Percentiles rank a stretch among this genome's conserved stretches.
Conservation (phyloP, 1,284 basidiomycete genomes). For the Veloboletus limbatus region DNA sequence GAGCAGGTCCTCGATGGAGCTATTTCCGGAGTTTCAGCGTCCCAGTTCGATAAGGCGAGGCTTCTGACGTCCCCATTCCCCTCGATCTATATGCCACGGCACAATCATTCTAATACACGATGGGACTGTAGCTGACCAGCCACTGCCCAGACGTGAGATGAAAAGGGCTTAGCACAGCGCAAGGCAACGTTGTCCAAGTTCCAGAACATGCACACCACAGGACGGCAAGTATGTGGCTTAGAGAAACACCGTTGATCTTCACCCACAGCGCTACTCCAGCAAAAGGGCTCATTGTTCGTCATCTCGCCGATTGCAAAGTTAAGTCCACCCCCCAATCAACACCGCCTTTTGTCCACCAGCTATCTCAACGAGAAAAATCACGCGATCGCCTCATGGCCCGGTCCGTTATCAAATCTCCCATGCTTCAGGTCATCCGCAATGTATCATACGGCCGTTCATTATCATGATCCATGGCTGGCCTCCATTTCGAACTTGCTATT, state of each 20-base stretch:
- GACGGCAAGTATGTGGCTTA: conserved; percentile 14
- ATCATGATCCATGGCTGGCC: conserved; percentile 1
- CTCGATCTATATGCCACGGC: no score
- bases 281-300: conserved; percentile 8
- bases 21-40: conserved; percentile 9
- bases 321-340: conserved; percentile 18
- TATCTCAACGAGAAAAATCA: conserved; percentile 13
- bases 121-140: no score
- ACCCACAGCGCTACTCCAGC: conserved; percentile 2
- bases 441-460: conserved; percentile 5
- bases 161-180: no score
- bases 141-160: no score
- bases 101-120: no score
- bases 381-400: conserved; percentile 29
- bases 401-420: conserved; percentile 12
- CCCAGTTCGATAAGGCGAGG: no score
- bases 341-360: conserved; percentile 10
- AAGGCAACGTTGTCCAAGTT: conserved; percentile 4
- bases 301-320: conserved; percentile 22
- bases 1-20: conserved; percentile 13
- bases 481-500: conserved; percentile 24
- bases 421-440: conserved; percentile 6
- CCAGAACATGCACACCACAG: no score
- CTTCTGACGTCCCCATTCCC: no score
- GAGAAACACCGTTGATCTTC: background rate